A percentile compares a stretch with the other conserved stretches of the same genome.
phyloP scores from a whole-genome alignment of 2,329 filamentous ascomycete species.

The Diplodia intermedia region DNA sequence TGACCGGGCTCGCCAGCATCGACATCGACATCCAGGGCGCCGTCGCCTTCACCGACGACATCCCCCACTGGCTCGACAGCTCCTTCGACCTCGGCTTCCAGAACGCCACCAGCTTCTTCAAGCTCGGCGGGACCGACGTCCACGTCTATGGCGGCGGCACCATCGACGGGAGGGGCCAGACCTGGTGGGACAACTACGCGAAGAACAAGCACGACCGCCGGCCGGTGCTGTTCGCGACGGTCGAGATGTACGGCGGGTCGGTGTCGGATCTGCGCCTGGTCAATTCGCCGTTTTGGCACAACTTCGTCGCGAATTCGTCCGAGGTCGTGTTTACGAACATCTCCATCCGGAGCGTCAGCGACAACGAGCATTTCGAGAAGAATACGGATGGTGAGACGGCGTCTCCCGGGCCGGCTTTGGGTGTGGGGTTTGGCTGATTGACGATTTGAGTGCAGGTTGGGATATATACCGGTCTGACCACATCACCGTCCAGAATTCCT shows the following conservation, averaged over 20 bases:
- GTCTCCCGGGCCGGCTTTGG: not conserved
- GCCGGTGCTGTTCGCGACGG: slow-evolving; percentile 7
- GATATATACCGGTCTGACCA: slow-evolving; percentile 18
- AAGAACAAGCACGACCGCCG: slow-evolving; percentile 26
- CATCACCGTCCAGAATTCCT: slow-evolving; percentile 71
- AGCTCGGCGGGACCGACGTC: slow-evolving; percentile 69
- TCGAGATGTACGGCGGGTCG: not conserved
- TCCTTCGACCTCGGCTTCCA: slow-evolving; percentile 70
- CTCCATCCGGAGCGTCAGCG: slow-evolving; percentile 15
- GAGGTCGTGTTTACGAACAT: slow-evolving; percentile 21
- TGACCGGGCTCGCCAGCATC: slow-evolving; percentile 32
- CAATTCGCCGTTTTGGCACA: slow-evolving; percentile 16
- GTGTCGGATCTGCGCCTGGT: slow-evolving; percentile 3
- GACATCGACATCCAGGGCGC: slow-evolving; percentile 34
- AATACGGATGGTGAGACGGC: slow-evolving; percentile 5
- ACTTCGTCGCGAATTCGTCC: not conserved
- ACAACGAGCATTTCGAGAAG: slow-evolving; percentile 26
- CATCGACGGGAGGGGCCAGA: slow-evolving; percentile 69
- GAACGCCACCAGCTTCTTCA: slow-evolving; percentile 71
- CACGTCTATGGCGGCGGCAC: slow-evolving; percentile 71
- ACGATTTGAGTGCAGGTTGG: not conserved
- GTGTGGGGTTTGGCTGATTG: not conserved
- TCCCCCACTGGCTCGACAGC: slow-evolving; percentile 71
- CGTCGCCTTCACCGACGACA: slow-evolving; percentile 67
- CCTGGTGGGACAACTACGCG: slow-evolving; percentile 69